These are phyloP conservation scores for Vicia villosa DNA, from an alignment of 306 rosid genomes.

Conservation along the genomic window DNA sequence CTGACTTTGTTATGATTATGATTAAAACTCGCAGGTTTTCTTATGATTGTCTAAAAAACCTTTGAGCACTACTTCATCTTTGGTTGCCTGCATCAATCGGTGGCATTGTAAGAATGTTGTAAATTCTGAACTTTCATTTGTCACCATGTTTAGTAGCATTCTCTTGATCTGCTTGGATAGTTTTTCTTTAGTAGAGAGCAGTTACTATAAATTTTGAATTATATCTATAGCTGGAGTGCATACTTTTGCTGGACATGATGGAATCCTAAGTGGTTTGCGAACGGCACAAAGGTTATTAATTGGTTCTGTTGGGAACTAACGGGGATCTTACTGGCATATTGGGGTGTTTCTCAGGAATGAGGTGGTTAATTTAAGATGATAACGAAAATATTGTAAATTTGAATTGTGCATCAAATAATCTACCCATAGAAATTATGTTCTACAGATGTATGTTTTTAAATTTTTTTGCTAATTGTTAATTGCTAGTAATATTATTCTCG, in stretches of 20 bases:
- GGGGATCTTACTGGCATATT: slow-evolving; percentile 36
- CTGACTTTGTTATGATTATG: slow-evolving; percentile 25
- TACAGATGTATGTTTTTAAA: slow-evolving; percentile 40
- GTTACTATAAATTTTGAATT: slow-evolving; percentile 58
- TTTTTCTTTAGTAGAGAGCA: slow-evolving; percentile 45
- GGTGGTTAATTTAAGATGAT: slow-evolving; percentile 49
- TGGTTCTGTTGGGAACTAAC: slow-evolving; percentile 44
- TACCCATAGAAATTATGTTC: slow-evolving; percentile 58
- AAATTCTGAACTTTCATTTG: slow-evolving; percentile 51
- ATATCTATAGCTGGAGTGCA: slow-evolving; percentile 49
- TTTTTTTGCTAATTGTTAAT: slow-evolving; percentile 36
- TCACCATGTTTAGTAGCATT: slow-evolving; percentile 47
- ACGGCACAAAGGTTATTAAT: slow-evolving; percentile 44
- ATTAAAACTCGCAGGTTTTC: slow-evolving; percentile 54
- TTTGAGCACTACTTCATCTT: slow-evolving; percentile 55
- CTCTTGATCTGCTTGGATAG: slow-evolving; percentile 54
- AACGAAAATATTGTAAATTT: slow-evolving; percentile 70
- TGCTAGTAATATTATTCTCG: slow-evolving; percentile 44
- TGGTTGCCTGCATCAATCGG: slow-evolving; percentile 51
- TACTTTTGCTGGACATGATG: slow-evolving; percentile 47
- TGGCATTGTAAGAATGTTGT: slow-evolving; percentile 43
- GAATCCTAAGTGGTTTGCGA: slow-evolving; percentile 45
- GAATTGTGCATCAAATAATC: slow-evolving; percentile 52
- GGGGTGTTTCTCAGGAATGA: slow-evolving; percentile 42
- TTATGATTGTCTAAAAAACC: slow-evolving; percentile 45